Percentiles rank a stretch among this genome's conserved stretches.
phyloP scores from a whole-genome alignment of 306 rosid species.

The Fragaria iinumae region DNA sequence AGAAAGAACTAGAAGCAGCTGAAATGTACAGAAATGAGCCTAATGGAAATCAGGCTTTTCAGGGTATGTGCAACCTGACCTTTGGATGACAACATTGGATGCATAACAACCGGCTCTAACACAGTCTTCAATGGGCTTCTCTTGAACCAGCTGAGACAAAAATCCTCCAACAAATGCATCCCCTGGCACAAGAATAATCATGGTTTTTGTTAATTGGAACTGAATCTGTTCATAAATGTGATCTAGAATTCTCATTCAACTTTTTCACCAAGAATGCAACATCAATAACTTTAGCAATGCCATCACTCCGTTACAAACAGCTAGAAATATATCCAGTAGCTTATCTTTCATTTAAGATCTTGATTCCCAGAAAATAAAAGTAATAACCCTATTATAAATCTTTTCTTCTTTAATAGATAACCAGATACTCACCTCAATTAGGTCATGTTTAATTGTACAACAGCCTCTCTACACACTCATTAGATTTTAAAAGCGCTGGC shows the following conservation, averaged over 20 bases:
- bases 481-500: neutral
- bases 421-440: neutral
- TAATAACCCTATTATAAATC: neutral
- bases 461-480: neutral
- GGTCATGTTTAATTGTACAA: neutral
- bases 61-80: constrained; percentile 95
- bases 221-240: neutral
- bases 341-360: neutral
- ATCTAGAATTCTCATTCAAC: neutral
- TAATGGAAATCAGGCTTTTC: constrained; percentile 80
- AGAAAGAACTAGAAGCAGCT: neutral
- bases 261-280: neutral
- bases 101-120: constrained; percentile 89
- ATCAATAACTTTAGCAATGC: neutral
- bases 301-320: neutral
- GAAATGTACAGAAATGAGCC: constrained; percentile 14
- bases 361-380: neutral
- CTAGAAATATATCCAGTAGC: neutral
- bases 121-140: constrained; percentile 72
- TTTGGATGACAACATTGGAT: constrained; percentile 82
- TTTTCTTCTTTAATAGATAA: neutral
- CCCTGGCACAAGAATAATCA: constrained; percentile 45
- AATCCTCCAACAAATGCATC: constrained; percentile 99
- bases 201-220: neutral
- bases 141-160: constrained; percentile 72